Evolutionary conservation across 805 yeast genomes (phyloP), one percentile per base, ranked within the genome.

Genomic region (Kuraishia molischiana): DNA sequence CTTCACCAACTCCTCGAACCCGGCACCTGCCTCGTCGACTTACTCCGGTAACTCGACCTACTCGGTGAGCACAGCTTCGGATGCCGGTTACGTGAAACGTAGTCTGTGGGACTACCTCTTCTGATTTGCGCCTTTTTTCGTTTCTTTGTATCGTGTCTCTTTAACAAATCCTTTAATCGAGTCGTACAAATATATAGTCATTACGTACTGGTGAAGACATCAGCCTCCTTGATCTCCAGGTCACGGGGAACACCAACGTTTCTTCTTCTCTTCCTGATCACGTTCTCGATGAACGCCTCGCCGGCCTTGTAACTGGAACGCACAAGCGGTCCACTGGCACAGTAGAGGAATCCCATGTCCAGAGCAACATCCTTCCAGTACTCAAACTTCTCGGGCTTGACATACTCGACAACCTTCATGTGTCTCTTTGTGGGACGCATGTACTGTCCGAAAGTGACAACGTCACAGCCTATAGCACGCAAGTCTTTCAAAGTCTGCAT

Each of bases 371-470:
- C 77, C 52, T 79, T 86, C 98, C 98, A 92, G 56, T 81, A 70
- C 42, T 89, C 95, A 56, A 92, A 92, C 58, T 86, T 87, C 48
- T 85, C 96, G 2, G 99, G 99, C 19, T 77, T 82, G 15, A 92
- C 76, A 52, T 92, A 92, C 49, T 90, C 97, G 9, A 85, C 96
- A 32, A 92, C 99, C 64, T 89, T 89, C 94, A 92, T 87, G 59
- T 92, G 99, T 54, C 98, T 79, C 62, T 85, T 92, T 2, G 99
- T 92, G 33, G 99, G 99, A 57, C 98, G 74, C 97, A 92, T 92
- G 60, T 92, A 92, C 62, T 92, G 99, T 28, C 99, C 99, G 61
- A 92, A 92, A 0, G 99, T 92, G 14, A 92, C 96, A 36, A 92
- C 95, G 53, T 92, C 97, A 58, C 95, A 92, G 6, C 71, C 64